Conservation (phyloP, 140 eudicot species). For the Senecio squalidus region DNA sequence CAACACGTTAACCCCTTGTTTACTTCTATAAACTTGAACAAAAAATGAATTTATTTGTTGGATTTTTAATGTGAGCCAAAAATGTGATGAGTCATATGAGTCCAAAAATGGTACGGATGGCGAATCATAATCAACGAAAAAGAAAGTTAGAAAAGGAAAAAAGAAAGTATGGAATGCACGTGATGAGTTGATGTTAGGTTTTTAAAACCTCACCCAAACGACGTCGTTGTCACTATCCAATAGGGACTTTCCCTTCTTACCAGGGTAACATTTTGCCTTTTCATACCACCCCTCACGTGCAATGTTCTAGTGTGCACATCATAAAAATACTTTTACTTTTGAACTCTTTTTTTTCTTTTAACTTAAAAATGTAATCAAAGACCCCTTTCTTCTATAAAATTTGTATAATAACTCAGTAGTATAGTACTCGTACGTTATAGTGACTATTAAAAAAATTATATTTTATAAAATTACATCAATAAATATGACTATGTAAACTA, state of each 20-base stretch:
- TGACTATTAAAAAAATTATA: too few relatives aligned
- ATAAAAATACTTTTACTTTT: too few relatives aligned
- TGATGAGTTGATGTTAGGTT: constrained; percentile 21
- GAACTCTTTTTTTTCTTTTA: too few relatives aligned
- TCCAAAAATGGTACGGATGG: constrained; percentile 24
- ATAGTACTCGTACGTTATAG: too few relatives aligned
- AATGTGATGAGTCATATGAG: constrained; percentile 13
- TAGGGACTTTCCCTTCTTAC: constrained; percentile 20
- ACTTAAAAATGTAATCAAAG: too few relatives aligned
- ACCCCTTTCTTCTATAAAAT: too few relatives aligned
- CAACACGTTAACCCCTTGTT: too few relatives aligned
- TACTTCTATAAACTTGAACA: too few relatives aligned
- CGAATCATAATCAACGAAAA: constrained; percentile 5
- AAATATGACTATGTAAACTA: too few relatives aligned
- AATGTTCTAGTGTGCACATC: constrained; percentile 11
- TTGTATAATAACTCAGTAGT: too few relatives aligned
- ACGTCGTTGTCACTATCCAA: constrained; percentile 22
- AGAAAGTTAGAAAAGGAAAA: neutral
- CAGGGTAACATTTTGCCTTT: constrained; percentile 25
- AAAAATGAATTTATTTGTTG: too few relatives aligned
- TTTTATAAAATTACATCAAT: too few relatives aligned
- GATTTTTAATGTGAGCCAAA: constrained; percentile 14
- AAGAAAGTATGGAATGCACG: constrained; percentile 3
- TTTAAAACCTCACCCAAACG: constrained; percentile 2
- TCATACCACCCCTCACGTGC: constrained; percentile 26